Evolutionary conservation across 208 protist species (phyloP), one percentile per base, ranked within the genome.

Genomic region (Porcisia hertigi): DNA sequence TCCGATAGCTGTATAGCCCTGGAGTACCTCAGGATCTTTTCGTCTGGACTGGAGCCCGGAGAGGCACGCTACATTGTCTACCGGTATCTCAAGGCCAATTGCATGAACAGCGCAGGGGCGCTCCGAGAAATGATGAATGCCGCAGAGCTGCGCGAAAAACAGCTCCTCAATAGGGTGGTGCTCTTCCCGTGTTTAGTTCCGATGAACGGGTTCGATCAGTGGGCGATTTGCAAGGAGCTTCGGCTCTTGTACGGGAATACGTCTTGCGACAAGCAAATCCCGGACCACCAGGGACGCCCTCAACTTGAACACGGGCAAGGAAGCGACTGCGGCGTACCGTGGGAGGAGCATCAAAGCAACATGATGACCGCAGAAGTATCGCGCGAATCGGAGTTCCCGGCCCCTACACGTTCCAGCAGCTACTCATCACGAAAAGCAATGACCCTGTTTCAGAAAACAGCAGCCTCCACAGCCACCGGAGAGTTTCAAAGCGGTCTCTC

Each of bases 141-240:
- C 2, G 80, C 73, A 36, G 76, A 86, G 67, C 85, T 89, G 62
- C 83, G 88, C 36, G 72, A 72, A 39, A 80, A 79, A 34, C 89
- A 92, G 43, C 83, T 85, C 66, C 20, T 95, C 14, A 82, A 93
- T 52, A 79, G 73, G 8, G 83, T 92, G 73, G 73, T 81, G 18
- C 80, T 92, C 60, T 93, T 92, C 57, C 79, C 88, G 0, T 85
- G 79, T 20, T 72, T 92, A 18, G 85, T 95, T 67, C 86, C 85
- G 3, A 77, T 89, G 11, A 77, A 73, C 36, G 91, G 91, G 1
- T 95, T 88, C 66, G 75, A 87, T 53, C 75, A 88, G 55, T 54
- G 73, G 1, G 52, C 69, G n/a, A 73, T 95, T n/a, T 91, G 90
- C 67, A 43, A 73, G 25, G 52, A 80, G 54, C 62, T 94, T 8